phyloP scores from a whole-genome alignment of 2,329 filamentous ascomycete genomes.

The Ophiocordyceps camponoti-leonardi region DNA sequence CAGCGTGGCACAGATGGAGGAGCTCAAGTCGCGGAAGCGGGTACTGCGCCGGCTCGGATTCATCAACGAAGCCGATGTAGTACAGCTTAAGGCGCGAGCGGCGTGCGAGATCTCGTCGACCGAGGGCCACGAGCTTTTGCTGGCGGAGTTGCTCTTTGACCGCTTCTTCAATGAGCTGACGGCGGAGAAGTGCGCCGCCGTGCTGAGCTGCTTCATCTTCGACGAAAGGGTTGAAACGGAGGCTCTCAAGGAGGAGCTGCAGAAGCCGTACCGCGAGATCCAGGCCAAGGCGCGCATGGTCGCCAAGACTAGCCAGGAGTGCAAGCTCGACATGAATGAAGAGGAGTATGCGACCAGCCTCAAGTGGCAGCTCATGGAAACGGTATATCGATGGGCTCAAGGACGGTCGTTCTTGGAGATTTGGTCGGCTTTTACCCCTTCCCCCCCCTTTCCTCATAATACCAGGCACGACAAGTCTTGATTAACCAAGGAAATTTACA shows the following conservation, averaged over 20 bases:
- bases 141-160: conserved; percentile 89
- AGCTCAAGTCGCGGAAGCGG: conserved; percentile 89
- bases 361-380: conserved; percentile 95
- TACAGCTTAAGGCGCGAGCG: conserved; percentile 91
- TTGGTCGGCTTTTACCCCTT: conserved; percentile 67
- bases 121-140: conserved; percentile 77
- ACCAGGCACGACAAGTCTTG: neutral
- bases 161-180: conserved; percentile 93
- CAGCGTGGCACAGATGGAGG: conserved; percentile 83
- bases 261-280: conserved; percentile 73
- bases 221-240: conserved; percentile 82
- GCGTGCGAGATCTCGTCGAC: conserved; percentile 93
- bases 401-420: conserved; percentile 84
- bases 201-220: conserved; percentile 89
- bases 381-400: conserved; percentile 81
- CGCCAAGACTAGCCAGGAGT: conserved; percentile 87
- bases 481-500: conserved; percentile 15
- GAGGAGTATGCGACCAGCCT: conserved; percentile 82
- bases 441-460: too few species aligned
- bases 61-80: conserved; percentile 88
- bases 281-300: conserved; percentile 74
- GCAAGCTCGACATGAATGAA: conserved; percentile 85
- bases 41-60: conserved; percentile 88
- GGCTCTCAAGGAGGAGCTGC: conserved; percentile 65
- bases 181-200: conserved; percentile 71